These are phyloP conservation scores for Carex parvula DNA, from an alignment of 176 grass and related monocot genomes.

Conservation along the genomic window DNA sequence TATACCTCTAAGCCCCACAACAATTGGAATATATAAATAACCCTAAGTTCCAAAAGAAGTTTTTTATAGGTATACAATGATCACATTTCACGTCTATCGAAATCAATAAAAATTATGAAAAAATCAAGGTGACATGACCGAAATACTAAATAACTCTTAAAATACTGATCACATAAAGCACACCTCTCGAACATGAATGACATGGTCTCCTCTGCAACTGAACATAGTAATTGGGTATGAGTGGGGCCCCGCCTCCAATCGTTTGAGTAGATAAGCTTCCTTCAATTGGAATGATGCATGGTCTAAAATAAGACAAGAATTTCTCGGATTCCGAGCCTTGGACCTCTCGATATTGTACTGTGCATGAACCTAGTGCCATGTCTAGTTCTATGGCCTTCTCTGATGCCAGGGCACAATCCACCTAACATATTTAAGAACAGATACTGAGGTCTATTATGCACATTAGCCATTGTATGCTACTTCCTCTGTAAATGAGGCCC, in stretches of 20 bases:
- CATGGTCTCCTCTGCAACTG: conserved; percentile 72
- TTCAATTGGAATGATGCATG: conserved; percentile 69
- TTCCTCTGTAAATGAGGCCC: neutral
- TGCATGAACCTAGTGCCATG: conserved; percentile 54
- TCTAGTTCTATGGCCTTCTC: conserved; percentile 80
- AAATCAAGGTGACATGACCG: neutral
- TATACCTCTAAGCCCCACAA: neutral
- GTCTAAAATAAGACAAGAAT: conserved; percentile 92
- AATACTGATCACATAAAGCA: conserved; percentile 3
- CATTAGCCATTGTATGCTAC: neutral
- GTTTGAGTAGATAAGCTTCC: conserved; percentile 43
- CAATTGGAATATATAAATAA: neutral
- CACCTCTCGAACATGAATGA: conserved; percentile 69
- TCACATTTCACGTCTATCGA: neutral
- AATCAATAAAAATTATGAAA: neutral
- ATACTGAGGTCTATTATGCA: neutral
- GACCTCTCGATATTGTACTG: conserved; percentile 68
- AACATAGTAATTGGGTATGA: conserved; percentile 46
- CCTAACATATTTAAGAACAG: conserved; percentile 34
- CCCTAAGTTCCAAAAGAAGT: neutral
- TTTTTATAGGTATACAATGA: neutral
- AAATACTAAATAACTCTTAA: neutral
- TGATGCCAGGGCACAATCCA: conserved; percentile 52
- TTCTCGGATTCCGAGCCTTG: conserved; percentile 78
- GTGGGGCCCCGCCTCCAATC: conserved; percentile 24